Percentiles rank a stretch among this genome's conserved stretches.
Conservation (phyloP, 2,329 filamentous ascomycete genomes). For the Hymenoscyphus infarciens region DNA sequence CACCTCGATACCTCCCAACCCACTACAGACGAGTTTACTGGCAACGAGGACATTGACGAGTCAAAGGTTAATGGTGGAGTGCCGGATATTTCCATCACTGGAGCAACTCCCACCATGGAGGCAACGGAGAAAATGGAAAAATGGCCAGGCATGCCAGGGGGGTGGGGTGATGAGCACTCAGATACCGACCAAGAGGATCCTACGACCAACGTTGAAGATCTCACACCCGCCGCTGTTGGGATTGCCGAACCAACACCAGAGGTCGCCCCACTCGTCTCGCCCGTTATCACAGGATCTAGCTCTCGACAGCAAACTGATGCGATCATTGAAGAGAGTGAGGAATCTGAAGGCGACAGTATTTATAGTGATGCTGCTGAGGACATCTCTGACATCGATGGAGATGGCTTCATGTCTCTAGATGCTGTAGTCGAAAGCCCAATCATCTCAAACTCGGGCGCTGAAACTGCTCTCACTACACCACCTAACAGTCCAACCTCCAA, state of each 20-base stretch:
- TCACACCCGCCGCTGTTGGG: constrained; percentile 24
- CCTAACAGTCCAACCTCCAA: constrained; percentile 31
- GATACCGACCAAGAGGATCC: constrained; percentile 20
- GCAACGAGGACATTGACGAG: constrained; percentile 7
- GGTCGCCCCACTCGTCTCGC: constrained; percentile 8
- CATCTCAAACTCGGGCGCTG: constrained; percentile 25
- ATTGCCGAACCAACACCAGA: constrained; percentile 23
- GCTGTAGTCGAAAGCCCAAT: constrained; percentile 63
- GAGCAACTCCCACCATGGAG: constrained; percentile 45
- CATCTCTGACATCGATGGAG: constrained; percentile 58
- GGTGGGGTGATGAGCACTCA: constrained; percentile 54
- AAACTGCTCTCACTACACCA: constrained; percentile 23
- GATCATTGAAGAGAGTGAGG: constrained; percentile 33
- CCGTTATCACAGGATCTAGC: constrained; percentile 35
- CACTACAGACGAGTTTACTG: neutral
- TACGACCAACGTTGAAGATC: constrained; percentile 18
- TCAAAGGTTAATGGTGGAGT: constrained; percentile 25
- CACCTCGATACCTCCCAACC: neutral
- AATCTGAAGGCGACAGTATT: constrained; percentile 54
- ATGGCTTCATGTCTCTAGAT: constrained; percentile 69
- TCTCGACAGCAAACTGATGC: constrained; percentile 31
- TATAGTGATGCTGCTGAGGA: constrained; percentile 80
- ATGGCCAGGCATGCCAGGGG: constrained; percentile 47
- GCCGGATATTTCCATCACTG: constrained; percentile 44
- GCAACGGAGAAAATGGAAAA: constrained; percentile 34